Base-by-base conservation (phyloP, 1,284 basidiomycete species). In the Malassezia brasiliensis region DNA sequence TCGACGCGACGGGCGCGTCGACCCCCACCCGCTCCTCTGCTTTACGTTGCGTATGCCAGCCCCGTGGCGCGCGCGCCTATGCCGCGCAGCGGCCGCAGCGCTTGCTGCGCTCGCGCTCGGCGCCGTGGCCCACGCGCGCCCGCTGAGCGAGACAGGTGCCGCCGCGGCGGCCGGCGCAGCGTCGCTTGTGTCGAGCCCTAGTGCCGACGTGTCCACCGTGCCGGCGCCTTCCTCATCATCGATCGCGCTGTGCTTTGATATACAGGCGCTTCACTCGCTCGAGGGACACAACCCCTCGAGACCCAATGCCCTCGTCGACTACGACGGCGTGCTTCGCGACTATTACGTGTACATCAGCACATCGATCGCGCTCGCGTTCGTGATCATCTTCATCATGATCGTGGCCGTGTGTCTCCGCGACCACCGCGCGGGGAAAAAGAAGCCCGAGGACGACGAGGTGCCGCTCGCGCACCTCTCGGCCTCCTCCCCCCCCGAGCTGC, bases 361-460 rank as follows among this genome's bases (percentile, higher is more conserved):
- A 7, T 42, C 40, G 15, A 25, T 42, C 17, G 72, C 71, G 59
- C 63, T 74, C 19, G 70, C 72, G 56, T 71, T 74, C 52, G 67
- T 74, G 44, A 72, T 74, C 52, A 64, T 73, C 10, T 61, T 74
- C 47, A 66, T 71, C 53, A 71, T 74, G 41, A 67, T 70, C 22
- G 56, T 66, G 25, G 62, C 69, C 40, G 72, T 72, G 51, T 72
- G 71, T 50, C 49, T 74, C 2, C 60, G 67, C 37, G 70, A 72
- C 40, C 60, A 63, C 45, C 20, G 25, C 22, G 45, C n/a, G 60
- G 66, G 45, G 34, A 57, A 62, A 3, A 62, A 64, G 20, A 54
- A 60, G n/a, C 22, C 14, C 38, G 38, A 40, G 38, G 38, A 64
- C 45, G 64, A 66, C 47, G 64, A 55, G 15, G 32, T 65, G 3